Evolutionary conservation across 495 filamentous ascomycete species (phyloP).

Genomic region (Glonium stellatum): DNA sequence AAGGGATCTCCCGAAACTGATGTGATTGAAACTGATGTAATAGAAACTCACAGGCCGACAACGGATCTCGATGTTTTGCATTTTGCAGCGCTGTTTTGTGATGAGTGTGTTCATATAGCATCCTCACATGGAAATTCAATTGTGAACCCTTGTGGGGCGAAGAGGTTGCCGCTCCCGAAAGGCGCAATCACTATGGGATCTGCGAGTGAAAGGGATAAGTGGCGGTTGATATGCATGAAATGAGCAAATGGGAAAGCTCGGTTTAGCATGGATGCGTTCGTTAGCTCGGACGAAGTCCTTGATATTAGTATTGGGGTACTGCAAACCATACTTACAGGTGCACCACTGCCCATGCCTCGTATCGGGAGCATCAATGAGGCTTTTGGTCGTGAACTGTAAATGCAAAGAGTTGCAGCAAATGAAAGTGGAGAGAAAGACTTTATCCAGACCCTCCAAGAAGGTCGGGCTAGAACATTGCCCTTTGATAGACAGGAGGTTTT

Average conservation of each 20-base stretch:
- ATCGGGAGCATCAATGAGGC: not conserved
- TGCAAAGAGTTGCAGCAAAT: not conserved
- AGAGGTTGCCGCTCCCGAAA: not conserved
- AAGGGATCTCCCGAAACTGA: not conserved
- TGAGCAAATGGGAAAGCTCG: not conserved
- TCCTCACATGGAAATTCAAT: not conserved
- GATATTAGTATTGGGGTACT: not conserved
- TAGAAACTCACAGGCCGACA: not conserved
- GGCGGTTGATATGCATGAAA: not conserved
- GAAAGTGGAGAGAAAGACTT: not conserved
- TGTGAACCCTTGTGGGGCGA: not conserved
- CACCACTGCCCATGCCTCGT: not conserved
- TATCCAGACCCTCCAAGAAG: not conserved
- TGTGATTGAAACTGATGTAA: not conserved
- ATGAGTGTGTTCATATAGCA: not conserved
- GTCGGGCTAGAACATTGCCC: not conserved
- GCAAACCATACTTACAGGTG: not conserved
- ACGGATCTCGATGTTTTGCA: conserved; percentile 4
- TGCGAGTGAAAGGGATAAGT: not conserved
- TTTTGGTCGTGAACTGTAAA: not conserved
- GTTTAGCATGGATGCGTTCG: not conserved
- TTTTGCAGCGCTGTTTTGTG: no score
- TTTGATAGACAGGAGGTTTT: no score
- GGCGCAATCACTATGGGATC: not conserved
- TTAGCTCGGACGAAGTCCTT: not conserved